phyloP scores from a whole-genome alignment of 2,329 filamentous ascomycete species.

The Exophiala alcalophila region DNA sequence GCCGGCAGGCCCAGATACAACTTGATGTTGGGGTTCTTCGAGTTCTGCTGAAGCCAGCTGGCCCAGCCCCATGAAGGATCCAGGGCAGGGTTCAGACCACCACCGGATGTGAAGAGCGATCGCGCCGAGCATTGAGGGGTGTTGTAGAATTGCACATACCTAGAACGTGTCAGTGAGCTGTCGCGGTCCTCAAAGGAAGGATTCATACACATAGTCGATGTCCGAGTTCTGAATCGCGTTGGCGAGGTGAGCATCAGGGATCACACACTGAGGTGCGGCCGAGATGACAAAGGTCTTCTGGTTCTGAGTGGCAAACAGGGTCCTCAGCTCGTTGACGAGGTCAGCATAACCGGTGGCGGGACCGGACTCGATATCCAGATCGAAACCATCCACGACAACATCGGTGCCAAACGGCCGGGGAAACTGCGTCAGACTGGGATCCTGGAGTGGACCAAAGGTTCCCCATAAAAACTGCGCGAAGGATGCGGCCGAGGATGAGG shows the following conservation, averaged over 20 bases:
- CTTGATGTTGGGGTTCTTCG: constrained; percentile 44
- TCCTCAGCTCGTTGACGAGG: constrained; percentile 61
- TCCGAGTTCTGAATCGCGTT: constrained; percentile 43
- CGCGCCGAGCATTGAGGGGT: constrained; percentile 50
- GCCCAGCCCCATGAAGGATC: constrained; percentile 48
- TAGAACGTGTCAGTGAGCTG: constrained; percentile 6
- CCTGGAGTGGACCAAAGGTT: constrained; percentile 62
- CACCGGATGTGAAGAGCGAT: constrained; percentile 33
- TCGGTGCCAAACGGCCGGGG: constrained; percentile 63
- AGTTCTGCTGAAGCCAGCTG: constrained; percentile 36
- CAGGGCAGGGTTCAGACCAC: constrained; percentile 38
- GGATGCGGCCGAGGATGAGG: constrained; percentile 51
- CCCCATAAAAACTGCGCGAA: constrained; percentile 66
- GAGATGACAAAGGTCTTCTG: constrained; percentile 59
- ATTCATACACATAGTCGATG: constrained; percentile 50
- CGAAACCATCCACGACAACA: constrained; percentile 69
- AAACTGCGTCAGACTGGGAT: constrained; percentile 33
- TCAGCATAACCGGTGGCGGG: constrained; percentile 56
- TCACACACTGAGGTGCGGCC: constrained; percentile 66
- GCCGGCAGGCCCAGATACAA: constrained; percentile 54
- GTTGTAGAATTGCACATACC: constrained; percentile 57
- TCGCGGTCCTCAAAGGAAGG: not conserved
- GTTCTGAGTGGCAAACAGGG: constrained; percentile 46
- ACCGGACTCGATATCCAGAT: constrained; percentile 68
- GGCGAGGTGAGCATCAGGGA: constrained; percentile 56